Evolutionary conservation across 805 yeast genomes (phyloP).

Genomic region (Phaffomyces antillensis): DNA sequence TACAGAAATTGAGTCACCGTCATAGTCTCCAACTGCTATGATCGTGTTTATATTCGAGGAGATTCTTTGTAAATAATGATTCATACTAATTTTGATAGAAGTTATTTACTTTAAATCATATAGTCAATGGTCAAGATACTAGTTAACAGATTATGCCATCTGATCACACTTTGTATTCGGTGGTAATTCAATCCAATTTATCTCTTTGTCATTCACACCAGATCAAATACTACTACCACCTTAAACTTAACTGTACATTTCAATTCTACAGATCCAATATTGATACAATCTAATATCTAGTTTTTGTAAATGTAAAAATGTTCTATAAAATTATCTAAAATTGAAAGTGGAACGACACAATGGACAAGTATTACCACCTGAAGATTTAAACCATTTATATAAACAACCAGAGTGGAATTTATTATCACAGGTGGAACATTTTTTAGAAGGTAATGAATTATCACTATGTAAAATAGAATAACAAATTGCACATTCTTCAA

Average conservation of each 20-base stretch:
- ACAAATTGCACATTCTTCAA: slow-evolving; percentile 96
- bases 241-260: no score
- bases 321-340: slow-evolving; percentile 25
- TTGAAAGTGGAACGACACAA: slow-evolving; percentile 71
- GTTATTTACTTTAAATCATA: no score
- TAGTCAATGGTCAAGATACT: no score
- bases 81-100: slow-evolving; percentile 57
- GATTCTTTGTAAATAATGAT: slow-evolving; percentile 61
- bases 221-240: no score
- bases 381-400: slow-evolving; percentile 95
- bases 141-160: no score
- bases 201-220: no score
- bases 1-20: no score
- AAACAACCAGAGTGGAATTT: slow-evolving; percentile 94
- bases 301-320: no score
- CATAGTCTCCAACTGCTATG: slow-evolving; percentile 88
- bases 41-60: slow-evolving; percentile 63
- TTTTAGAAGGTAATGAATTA: slow-evolving; percentile 82
- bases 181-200: no score
- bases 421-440: slow-evolving; percentile 85
- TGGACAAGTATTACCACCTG: slow-evolving; percentile 91
- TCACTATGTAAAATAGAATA: slow-evolving; percentile 84
- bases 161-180: no score
- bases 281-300: no score
- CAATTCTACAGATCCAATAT: no score